Conservation (phyloP, 371 early-diverging fungal species). For the Capniomyces stellatus region DNA sequence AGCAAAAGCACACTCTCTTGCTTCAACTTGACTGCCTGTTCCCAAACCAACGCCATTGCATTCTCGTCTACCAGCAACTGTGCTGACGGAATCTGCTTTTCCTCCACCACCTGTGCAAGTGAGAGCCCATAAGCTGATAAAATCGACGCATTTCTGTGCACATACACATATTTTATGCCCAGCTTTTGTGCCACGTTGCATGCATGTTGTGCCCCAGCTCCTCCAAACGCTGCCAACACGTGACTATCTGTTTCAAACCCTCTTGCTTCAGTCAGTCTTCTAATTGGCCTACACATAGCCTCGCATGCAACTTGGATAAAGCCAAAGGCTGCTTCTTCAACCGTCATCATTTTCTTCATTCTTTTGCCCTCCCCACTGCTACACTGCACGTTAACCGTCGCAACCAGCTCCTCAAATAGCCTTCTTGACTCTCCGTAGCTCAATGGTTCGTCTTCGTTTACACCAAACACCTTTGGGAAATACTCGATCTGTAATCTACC, state of each 20-base stretch:
- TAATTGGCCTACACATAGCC: slow-evolving; percentile 87
- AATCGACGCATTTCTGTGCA: slow-evolving; percentile 78
- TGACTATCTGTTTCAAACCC: slow-evolving; percentile 78
- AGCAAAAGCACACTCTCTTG: slow-evolving; percentile 28
- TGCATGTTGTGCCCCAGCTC: slow-evolving; percentile 86
- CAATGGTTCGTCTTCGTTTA: slow-evolving; percentile 62
- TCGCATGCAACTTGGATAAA: slow-evolving; percentile 91
- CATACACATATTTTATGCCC: slow-evolving; percentile 59
- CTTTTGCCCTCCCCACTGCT: background rate
- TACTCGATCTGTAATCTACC: slow-evolving; percentile 73
- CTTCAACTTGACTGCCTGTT: slow-evolving; percentile 31
- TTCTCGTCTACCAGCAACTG: slow-evolving; percentile 10
- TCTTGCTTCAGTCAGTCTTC: slow-evolving; percentile 82
- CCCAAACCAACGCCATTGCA: slow-evolving; percentile 25
- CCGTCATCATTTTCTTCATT: slow-evolving; percentile 21
- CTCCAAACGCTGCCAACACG: slow-evolving; percentile 84
- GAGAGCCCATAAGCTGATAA: slow-evolving; percentile 85
- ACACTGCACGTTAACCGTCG: slow-evolving; percentile 32
- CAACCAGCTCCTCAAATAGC: slow-evolving; percentile 44
- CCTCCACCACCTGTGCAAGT: slow-evolving; percentile 81
- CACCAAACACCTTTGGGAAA: slow-evolving; percentile 91
- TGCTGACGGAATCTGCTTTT: slow-evolving; percentile 65
- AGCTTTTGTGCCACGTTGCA: slow-evolving; percentile 81
- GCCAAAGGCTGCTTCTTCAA: slow-evolving; percentile 81
- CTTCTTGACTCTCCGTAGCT: slow-evolving; percentile 41